phyloP scores from a whole-genome alignment of 495 filamentous ascomycete species.

The Neurospora africana region DNA sequence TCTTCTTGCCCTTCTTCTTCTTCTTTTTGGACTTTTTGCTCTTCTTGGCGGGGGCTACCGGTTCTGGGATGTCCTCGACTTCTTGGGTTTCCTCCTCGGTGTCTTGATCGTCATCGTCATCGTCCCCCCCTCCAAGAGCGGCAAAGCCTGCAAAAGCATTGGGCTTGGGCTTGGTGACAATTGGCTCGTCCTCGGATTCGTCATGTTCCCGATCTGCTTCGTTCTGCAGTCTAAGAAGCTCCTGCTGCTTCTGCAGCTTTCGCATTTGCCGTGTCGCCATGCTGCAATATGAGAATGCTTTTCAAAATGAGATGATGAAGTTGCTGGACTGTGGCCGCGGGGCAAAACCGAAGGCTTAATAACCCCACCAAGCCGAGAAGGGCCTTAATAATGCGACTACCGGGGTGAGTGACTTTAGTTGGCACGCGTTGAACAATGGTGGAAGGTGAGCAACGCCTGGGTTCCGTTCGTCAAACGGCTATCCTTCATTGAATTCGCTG shows the following conservation, averaged over 20 bases:
- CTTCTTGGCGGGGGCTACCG: conserved; percentile 34
- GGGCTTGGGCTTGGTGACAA: conserved; percentile 27
- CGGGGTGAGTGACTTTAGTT: neutral
- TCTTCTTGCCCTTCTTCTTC: conserved; percentile 42
- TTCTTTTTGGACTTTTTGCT: conserved; percentile 52
- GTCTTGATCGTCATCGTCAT: conserved; percentile 25
- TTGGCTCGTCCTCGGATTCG: conserved; percentile 33
- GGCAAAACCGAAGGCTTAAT: neutral
- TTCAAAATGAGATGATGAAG: neutral
- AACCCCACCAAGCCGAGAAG: neutral
- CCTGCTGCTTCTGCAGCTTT: conserved; percentile 64
- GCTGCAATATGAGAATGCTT: conserved; percentile 4
- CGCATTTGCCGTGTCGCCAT: conserved; percentile 79
- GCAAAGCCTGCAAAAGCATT: conserved; percentile 41
- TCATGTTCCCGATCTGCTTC: conserved; percentile 31
- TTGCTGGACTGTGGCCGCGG: neutral
- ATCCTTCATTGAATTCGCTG: neutral
- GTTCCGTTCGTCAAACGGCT: neutral
- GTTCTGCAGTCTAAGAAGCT: conserved; percentile 31
- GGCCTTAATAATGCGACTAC: neutral
- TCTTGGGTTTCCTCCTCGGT: conserved; percentile 38
- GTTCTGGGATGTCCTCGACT: conserved; percentile 26
- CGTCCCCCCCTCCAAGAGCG: conserved; percentile 32
- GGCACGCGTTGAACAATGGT: neutral
- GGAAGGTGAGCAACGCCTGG: neutral